Evolutionary conservation across 352 stramenopile genomes (phyloP).

Genomic region (Achlya hypogyna): DNA sequence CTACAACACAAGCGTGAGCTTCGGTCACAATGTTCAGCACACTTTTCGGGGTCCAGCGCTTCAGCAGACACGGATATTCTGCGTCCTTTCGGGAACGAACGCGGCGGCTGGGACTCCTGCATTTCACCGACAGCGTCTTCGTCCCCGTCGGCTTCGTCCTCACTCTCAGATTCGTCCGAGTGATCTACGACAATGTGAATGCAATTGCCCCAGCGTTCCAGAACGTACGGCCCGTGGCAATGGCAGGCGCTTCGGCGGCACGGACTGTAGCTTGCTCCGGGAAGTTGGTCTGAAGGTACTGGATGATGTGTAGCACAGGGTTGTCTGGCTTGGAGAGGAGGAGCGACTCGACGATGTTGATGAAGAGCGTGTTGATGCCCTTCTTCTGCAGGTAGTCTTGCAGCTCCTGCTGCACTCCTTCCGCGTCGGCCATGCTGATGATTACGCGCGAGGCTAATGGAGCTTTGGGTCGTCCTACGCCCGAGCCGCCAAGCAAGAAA

Average conservation of each 20-base stretch:
- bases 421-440: conserved; percentile 62
- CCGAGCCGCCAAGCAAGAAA: background rate
- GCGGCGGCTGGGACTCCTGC: conserved; percentile 40
- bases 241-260: background rate
- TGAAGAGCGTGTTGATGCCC: conserved; percentile 88
- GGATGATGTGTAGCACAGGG: conserved; percentile 81
- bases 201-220: background rate
- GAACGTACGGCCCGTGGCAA: conserved; percentile 10
- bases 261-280: conserved; percentile 54
- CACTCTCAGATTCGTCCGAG: conserved; percentile 81
- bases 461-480: background rate
- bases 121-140: conserved; percentile 80
- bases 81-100: conserved; percentile 70
- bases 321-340: conserved; percentile 85
- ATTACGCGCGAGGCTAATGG: background rate
- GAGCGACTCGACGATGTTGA: conserved; percentile 87
- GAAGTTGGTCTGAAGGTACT: conserved; percentile 85
- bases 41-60: conserved; percentile 75
- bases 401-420: conserved; percentile 84
- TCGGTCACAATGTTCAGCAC: conserved; percentile 14
- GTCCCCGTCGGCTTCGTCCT: conserved; percentile 73
- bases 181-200: conserved; percentile 34
- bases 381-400: conserved; percentile 89
- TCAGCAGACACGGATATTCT: conserved; percentile 84
- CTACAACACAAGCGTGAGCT: conserved; percentile 24